Evolutionary conservation across 129 eudicot species (phyloP), one percentile per base, ranked within the genome.

Genomic region (Tagetes erecta): DNA sequence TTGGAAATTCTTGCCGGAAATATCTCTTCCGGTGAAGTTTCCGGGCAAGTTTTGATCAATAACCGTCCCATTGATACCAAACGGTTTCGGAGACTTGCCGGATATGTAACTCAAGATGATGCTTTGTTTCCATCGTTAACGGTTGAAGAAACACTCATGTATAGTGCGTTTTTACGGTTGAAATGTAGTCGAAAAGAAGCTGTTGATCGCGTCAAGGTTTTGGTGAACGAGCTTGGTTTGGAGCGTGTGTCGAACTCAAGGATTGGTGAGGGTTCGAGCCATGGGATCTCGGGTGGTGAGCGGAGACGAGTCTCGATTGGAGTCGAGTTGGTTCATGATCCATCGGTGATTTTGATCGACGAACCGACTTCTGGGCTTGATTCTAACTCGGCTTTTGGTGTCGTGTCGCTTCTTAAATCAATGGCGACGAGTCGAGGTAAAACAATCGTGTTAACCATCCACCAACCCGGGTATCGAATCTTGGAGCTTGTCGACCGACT

Each of bases 321-420:
- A 5, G 94, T 88, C n/a, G 99, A 91, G 60, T 72, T 91, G 55
- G 97, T 91, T 9, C 97, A 95, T 52, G 90, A 95, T 60, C 99
- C 97, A 3, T 49, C 83, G 2, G 91, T 88, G 42, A 30, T 95
- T 51, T 64, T 95, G 38, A 79, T 95, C 8, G 97, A 95, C 34
- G 99, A 95, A 74, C 99, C 97, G 30, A 95, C 99, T 45, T 91
- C 99, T 0, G 99, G 97, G 58, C 72, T 95, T 27, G 99, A 95
- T 56, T 95, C 99, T 3, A 83, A 83, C 3, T 86, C 97, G 0
- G 99, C 97, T 45, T 89, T 91, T 41, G 93, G 92, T 27, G 82
- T 95, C 2, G 68, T 95, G 0, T 76, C 88, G 0, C 81, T 88
- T 55, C 92, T 95, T 2, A 88, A 84, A 77, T 73, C 84, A 0